Evolutionary conservation across 345 rosid species (phyloP).

Genomic region (Lumnitzera littorea): DNA sequence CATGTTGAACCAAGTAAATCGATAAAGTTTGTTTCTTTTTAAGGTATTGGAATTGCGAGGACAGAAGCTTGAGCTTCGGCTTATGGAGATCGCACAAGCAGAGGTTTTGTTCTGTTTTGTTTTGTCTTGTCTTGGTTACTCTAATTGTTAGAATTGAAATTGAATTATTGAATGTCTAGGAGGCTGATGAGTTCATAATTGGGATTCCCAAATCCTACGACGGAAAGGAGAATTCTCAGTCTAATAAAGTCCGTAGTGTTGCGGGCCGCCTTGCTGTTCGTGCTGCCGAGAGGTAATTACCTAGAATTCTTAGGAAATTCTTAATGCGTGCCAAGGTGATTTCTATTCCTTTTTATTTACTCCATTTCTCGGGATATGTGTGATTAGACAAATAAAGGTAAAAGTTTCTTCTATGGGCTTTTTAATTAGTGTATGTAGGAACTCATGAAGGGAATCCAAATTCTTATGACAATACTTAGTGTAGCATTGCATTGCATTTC

Average conservation of each 20-base stretch:
- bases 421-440: neutral
- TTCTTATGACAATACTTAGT: too few species aligned
- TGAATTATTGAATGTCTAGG: constrained; percentile 22
- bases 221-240: constrained; percentile 75
- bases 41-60: constrained; percentile 79
- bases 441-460: too few species aligned
- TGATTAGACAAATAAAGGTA: too few species aligned
- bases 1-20: neutral
- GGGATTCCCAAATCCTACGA: constrained; percentile 79
- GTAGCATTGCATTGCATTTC: too few species aligned
- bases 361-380: neutral
- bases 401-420: too few species aligned
- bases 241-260: constrained; percentile 75
- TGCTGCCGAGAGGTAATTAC: constrained; percentile 64
- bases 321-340: too few species aligned
- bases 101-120: constrained; percentile 28
- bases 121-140: neutral
- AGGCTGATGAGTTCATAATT: constrained; percentile 76
- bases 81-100: constrained; percentile 61
- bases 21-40: neutral
- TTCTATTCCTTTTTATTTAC: neutral
- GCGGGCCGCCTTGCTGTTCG: constrained; percentile 71
- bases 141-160: neutral
- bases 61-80: constrained; percentile 60
- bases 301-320: neutral